These are phyloP conservation scores for Aspergillus cristatus DNA, from an alignment of 495 filamentous ascomycete genomes.

Conservation along the genomic window DNA sequence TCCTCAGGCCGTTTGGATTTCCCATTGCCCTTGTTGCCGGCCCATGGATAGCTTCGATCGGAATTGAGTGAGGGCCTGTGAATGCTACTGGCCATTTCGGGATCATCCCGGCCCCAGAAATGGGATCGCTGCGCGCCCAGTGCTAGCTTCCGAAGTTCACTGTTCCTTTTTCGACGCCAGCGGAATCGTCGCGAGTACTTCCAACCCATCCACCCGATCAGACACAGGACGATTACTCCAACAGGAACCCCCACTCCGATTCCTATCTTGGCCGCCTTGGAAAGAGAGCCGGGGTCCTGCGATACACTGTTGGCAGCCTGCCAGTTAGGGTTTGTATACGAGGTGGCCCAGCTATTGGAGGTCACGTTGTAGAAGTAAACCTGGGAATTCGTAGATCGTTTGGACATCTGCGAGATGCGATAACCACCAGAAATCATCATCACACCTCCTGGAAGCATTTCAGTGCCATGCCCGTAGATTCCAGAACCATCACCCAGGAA, in stretches of 20 bases:
- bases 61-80: slow-evolving; percentile 19
- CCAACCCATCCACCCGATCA: slow-evolving; percentile 42
- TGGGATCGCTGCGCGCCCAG: slow-evolving; percentile 38
- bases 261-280: slow-evolving; percentile 46
- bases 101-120: slow-evolving; percentile 30
- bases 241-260: slow-evolving; percentile 70
- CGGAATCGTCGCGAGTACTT: slow-evolving; percentile 48
- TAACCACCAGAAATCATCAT: slow-evolving; percentile 89
- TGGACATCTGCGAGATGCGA: slow-evolving; percentile 46
- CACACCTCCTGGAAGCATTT: slow-evolving; percentile 72
- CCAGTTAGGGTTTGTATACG: slow-evolving; percentile 52
- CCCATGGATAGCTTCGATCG: slow-evolving; percentile 25
- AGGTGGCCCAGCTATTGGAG: slow-evolving; percentile 57
- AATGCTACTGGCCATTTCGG: slow-evolving; percentile 27
- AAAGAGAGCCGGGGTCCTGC: slow-evolving; percentile 4
- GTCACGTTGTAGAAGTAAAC: slow-evolving; percentile 72
- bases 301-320: neutral
- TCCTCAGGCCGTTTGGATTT: slow-evolving; percentile 21
- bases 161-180: slow-evolving; percentile 37
- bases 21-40: slow-evolving; percentile 21
- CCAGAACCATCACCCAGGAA: slow-evolving; percentile 44
- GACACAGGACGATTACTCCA: slow-evolving; percentile 47
- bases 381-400: slow-evolving; percentile 33
- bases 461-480: slow-evolving; percentile 78
- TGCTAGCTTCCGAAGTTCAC: slow-evolving; percentile 44